Percentiles rank a stretch among this genome's conserved stretches.
Evolutionary conservation across 2,329 filamentous ascomycete genomes (phyloP).

Genomic region (Cercospora sp.): DNA sequence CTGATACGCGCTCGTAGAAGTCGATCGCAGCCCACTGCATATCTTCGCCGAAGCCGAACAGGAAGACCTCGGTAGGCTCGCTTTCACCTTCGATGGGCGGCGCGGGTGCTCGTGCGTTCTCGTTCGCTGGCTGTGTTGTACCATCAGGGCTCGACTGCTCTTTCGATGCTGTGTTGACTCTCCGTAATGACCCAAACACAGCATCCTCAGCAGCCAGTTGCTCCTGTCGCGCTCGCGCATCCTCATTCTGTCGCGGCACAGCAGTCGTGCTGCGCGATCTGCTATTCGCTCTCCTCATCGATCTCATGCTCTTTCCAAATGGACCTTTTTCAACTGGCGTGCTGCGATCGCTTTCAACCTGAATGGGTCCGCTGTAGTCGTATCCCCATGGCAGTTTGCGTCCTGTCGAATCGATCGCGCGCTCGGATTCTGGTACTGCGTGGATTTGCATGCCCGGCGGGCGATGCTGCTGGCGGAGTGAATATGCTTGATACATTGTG

Average conservation of each 20-base stretch:
- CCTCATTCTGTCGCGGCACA: slow-evolving; percentile 61
- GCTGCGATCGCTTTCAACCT: slow-evolving; percentile 24
- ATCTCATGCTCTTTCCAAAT: slow-evolving; percentile 54
- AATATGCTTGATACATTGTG: slow-evolving; percentile 18
- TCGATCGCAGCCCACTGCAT: slow-evolving; percentile 79
- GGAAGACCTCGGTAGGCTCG: slow-evolving; percentile 71
- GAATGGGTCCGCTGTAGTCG: slow-evolving; percentile 39
- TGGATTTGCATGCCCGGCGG: slow-evolving; percentile 61
- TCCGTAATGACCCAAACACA: slow-evolving; percentile 44
- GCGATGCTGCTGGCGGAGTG: slow-evolving; percentile 22
- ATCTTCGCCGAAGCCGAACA: slow-evolving; percentile 76
- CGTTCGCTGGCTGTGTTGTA: slow-evolving; percentile 35
- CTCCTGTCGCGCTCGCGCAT: slow-evolving; percentile 47
- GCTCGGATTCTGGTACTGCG: slow-evolving; percentile 63
- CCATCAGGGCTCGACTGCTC: slow-evolving; percentile 31
- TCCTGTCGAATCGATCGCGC: slow-evolving; percentile 60
- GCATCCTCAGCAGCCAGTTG: slow-evolving; percentile 50
- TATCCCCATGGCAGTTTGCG: slow-evolving; percentile 64
- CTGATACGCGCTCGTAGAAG: slow-evolving; percentile 81
- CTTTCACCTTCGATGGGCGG: slow-evolving; percentile 41
- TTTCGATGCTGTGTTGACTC: slow-evolving; percentile 33
- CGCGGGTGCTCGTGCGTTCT: slow-evolving; percentile 13
- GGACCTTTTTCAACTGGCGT: slow-evolving; percentile 62
- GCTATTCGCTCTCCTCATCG: slow-evolving; percentile 16
- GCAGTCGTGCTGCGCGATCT: slow-evolving; percentile 50